These are phyloP conservation scores for Styphnolobium japonicum DNA, from an alignment of 306 rosid species.

Conservation along the genomic window DNA sequence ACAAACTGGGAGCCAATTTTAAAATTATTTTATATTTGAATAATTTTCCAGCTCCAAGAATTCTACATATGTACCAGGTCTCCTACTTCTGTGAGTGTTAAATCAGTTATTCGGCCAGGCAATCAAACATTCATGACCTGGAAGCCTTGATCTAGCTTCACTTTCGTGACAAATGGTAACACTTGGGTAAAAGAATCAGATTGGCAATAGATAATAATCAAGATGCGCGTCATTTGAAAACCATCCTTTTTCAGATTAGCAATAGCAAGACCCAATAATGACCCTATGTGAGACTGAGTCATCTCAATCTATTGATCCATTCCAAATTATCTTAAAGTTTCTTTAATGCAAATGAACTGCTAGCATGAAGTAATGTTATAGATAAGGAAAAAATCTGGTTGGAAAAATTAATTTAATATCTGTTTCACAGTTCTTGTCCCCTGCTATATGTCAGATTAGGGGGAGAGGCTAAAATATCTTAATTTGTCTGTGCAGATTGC, in stretches of 20 bases:
- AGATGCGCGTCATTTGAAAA: neutral
- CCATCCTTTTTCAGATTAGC: neutral
- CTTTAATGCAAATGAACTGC: neutral
- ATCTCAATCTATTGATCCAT: neutral
- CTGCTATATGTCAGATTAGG: neutral
- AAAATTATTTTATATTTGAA: neutral
- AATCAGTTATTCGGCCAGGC: neutral
- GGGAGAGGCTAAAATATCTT: neutral
- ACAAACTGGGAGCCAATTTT: neutral
- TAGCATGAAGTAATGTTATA: neutral
- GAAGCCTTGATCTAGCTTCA: too few species aligned
- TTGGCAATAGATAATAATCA: too few species aligned
- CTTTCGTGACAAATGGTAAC: too few species aligned
- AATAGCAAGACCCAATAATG: neutral
- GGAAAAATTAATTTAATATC: neutral
- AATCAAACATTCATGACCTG: too few species aligned
- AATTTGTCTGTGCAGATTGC: constrained; percentile 66
- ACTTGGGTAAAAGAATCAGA: too few species aligned
- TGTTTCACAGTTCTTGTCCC: neutral
- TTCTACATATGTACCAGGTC: neutral
- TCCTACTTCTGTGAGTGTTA: neutral
- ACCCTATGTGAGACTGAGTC: neutral
- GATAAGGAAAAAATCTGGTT: neutral
- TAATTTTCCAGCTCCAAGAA: neutral
- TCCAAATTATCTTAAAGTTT: neutral